Evolutionary conservation across 140 eudicot species (phyloP).

Genomic region (Ambrosia hybrid): DNA sequence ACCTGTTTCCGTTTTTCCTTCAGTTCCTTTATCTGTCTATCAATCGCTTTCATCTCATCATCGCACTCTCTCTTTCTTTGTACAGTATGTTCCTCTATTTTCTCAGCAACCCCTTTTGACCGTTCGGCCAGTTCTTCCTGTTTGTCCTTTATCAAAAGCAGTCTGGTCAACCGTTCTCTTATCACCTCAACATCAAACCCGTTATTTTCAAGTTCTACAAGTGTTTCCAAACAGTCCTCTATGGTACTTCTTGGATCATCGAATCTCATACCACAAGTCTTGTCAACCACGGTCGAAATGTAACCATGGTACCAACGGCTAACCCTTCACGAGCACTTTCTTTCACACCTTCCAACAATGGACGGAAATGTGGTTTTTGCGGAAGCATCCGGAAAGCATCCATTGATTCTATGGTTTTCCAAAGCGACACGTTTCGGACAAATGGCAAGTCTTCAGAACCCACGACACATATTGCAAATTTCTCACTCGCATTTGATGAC

Average conservation of each 20-base stretch:
- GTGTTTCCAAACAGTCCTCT: constrained; percentile 56
- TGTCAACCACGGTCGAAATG: constrained; percentile 56
- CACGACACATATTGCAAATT: not conserved
- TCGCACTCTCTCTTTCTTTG: constrained; percentile 27
- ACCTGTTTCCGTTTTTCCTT: constrained; percentile 35
- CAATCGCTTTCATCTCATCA: constrained; percentile 39
- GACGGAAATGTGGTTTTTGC: constrained; percentile 77
- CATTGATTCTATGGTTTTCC: constrained; percentile 68
- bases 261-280: constrained; percentile 37
- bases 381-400: constrained; percentile 64
- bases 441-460: constrained; percentile 50
- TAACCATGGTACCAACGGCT: constrained; percentile 79
- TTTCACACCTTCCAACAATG: constrained; percentile 47
- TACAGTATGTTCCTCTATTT: constrained; percentile 26
- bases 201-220: constrained; percentile 55
- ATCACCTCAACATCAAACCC: constrained; percentile 63
- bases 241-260: constrained; percentile 50
- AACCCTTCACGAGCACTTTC: constrained; percentile 74
- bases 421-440: constrained; percentile 51
- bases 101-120: constrained; percentile 22
- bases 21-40: constrained; percentile 44
- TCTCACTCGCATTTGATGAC: constrained; percentile 21
- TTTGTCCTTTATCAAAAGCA: constrained; percentile 45
- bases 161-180: constrained; percentile 40
- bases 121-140: constrained; percentile 39